These are phyloP conservation scores for Umbelopsis sp. DNA, from an alignment of 192 early-diverging fungal species.

Conservation along the genomic window DNA sequence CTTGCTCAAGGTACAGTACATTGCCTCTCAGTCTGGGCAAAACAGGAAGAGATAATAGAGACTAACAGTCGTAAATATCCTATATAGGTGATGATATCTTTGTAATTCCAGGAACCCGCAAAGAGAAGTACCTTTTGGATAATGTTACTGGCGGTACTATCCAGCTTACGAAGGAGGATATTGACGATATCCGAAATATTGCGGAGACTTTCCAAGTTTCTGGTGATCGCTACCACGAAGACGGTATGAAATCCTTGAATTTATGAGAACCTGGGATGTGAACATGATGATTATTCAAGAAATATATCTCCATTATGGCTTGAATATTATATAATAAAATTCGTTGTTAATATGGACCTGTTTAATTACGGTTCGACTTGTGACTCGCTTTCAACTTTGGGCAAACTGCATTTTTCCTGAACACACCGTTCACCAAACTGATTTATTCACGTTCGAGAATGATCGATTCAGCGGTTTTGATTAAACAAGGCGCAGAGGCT, in stretches of 20 bases:
- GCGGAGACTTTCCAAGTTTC: constrained; percentile 36
- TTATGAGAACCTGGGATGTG: not conserved
- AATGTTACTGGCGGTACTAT: constrained; percentile 39
- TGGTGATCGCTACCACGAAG: constrained; percentile 28
- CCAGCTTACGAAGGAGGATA: constrained; percentile 33
- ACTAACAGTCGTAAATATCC: not conserved
- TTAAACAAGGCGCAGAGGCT: constrained; percentile 91
- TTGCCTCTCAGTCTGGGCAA: not conserved
- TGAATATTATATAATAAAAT: too few relatives aligned
- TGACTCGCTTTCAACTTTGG: not conserved
- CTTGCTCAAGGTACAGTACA: constrained; percentile 42
- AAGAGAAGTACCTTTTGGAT: constrained; percentile 45
- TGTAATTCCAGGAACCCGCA: constrained; percentile 63
- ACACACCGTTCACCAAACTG: not conserved
- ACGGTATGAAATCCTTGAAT: not conserved
- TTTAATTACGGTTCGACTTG: not conserved
- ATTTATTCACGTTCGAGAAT: constrained; percentile 15
- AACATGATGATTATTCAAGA: not conserved
- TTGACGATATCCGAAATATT: constrained; percentile 27
- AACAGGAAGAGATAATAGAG: not conserved
- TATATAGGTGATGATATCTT: constrained; percentile 33
- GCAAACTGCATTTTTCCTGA: not conserved
- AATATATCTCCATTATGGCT: too few relatives aligned
- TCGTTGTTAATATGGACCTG: too few relatives aligned
- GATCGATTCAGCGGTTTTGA: constrained; percentile 53